Evolutionary conservation across 371 early-diverging fungal genomes (phyloP).

Genomic region (Mucor velutinosus): DNA sequence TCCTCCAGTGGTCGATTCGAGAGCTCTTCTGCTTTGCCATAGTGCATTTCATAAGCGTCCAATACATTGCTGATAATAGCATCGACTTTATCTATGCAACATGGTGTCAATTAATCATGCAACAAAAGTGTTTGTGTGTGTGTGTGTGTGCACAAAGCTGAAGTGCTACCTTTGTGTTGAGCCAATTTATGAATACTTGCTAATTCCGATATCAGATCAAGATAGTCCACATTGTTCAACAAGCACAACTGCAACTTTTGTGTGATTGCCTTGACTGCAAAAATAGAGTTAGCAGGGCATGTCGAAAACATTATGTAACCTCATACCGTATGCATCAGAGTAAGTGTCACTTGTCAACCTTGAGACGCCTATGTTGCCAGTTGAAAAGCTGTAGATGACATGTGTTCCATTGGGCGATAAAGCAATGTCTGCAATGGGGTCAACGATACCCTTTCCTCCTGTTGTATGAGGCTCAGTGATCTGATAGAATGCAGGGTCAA

Average conservation of each 20-base stretch:
- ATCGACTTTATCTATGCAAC: constrained; percentile 21
- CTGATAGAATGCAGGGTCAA: constrained; percentile 26
- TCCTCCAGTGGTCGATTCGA: constrained; percentile 17
- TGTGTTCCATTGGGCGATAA: constrained; percentile 51
- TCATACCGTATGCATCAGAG: constrained; percentile 9
- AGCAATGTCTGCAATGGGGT: constrained; percentile 31
- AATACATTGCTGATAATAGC: constrained; percentile 24
- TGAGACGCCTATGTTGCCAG: constrained; percentile 30
- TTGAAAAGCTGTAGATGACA: constrained; percentile 32
- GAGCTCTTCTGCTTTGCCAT: constrained; percentile 5
- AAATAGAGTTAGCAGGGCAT: background rate
- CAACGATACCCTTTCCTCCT: constrained; percentile 6
- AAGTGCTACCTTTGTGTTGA: constrained; percentile 14
- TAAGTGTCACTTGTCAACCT: constrained; percentile 26
- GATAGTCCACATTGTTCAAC: constrained; percentile 36
- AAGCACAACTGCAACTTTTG: constrained; percentile 27
- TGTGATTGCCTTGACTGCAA: constrained; percentile 2
- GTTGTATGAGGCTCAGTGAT: constrained; percentile 12
- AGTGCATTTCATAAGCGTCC: constrained; percentile 21
- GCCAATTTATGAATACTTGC: constrained; percentile 21
- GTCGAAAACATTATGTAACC: background rate
- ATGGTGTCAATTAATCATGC: background rate
- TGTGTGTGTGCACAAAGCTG: too few relatives aligned
- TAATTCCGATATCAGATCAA: constrained; percentile 44
- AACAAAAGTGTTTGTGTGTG: background rate